Evolutionary conservation across 1,139 yeast genomes (phyloP), one percentile per base, ranked within the genome.

Genomic region (Geotrichum cucujoidarum): DNA sequence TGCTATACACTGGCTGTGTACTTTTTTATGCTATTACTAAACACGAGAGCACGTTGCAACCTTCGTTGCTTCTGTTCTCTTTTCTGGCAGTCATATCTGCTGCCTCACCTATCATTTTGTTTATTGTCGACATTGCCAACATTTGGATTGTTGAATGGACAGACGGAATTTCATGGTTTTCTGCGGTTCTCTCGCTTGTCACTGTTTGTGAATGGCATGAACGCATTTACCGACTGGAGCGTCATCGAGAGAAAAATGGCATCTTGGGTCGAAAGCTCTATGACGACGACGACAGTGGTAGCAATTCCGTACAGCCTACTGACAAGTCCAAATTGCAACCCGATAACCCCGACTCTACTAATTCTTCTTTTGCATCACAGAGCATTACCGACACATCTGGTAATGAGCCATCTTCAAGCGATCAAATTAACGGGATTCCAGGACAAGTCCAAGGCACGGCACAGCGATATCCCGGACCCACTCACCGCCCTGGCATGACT

Each of bases 161-260:
- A 13, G 94, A 84, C 60, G 70, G 85, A 39, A 81, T 84, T 60
- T 80, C 83, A 37, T 79, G 87, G 33, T 81, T 83, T 1, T 75
- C 83, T 7, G 81, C 82, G 58, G 77, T 83, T 13, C 70, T 83
- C 17, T 77, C 87, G 32, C 83, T 86, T 41, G 84, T 83, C 6
- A 73, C 83, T 10, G 87, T 86, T 0, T 84, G 94, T 92, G 95
- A 84, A 65, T 87, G 95, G 94, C 76, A 84, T 51, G 84, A 83
- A 58, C 74, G 84, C 52, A 74, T 81, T 49, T 75, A 76, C 49
- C 67, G 74, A 11, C 66, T 81, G 29, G 80, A 80, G 68, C 76
- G 77, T 53, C 70, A 70, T 13, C 75, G 74, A 49, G 92, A 85
- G 57, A 78, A 80, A 40, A 82, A 80, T 50, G 87, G 94, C 2